These are phyloP conservation scores for Suillus ampliporus DNA, from an alignment of 768 basidiomycete species.

Conservation along the genomic window DNA sequence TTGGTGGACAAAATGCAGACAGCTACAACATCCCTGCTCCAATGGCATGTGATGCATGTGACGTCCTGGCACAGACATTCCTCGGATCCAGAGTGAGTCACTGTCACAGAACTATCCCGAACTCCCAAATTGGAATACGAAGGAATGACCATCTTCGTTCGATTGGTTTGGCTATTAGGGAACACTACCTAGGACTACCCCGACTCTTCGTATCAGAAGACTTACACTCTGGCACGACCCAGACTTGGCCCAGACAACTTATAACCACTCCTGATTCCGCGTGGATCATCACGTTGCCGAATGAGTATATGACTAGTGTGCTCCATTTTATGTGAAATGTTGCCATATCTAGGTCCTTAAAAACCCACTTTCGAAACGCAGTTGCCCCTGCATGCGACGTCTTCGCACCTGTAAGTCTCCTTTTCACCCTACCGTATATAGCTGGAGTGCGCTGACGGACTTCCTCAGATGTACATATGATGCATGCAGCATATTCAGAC, in stretches of 20 bases:
- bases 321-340: not conserved
- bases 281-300: too few species aligned
- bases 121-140: not conserved
- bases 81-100: not conserved
- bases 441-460: not conserved
- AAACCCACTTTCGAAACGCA: not conserved
- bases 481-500: not conserved
- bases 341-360: not conserved
- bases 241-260: too few species aligned
- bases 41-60: too few species aligned
- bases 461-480: not conserved
- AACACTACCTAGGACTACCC: too few species aligned
- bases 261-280: too few species aligned
- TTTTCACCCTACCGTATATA: not conserved
- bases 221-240: too few species aligned
- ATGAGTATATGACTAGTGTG: not conserved
- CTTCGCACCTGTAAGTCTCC: not conserved
- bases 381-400: not conserved
- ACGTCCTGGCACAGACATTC: not conserved
- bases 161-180: not conserved
- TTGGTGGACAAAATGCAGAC: too few species aligned
- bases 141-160: not conserved
- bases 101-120: too few species aligned
- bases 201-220: too few species aligned
- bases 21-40: not conserved